These are phyloP conservation scores for Anthracocystis setariae DNA, from an alignment of 1,284 basidiomycete species.

Conservation along the genomic window DNA sequence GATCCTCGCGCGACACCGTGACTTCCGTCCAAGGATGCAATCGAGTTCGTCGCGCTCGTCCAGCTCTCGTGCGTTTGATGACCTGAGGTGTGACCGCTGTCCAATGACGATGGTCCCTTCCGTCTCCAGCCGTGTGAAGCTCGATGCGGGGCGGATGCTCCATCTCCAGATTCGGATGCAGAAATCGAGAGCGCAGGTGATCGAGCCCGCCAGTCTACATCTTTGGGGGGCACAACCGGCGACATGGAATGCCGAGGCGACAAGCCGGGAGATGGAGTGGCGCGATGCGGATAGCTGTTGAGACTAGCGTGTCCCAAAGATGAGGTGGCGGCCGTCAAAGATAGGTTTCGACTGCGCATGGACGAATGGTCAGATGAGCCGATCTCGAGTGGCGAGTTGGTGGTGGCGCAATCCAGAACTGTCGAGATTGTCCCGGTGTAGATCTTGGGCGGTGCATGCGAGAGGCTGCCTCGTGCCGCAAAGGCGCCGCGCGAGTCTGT, in stretches of 20 bases:
- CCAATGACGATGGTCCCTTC: conserved; percentile 17
- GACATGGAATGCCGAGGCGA: conserved; percentile 19
- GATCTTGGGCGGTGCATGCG: conserved; percentile 23
- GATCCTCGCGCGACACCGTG: conserved; percentile 17
- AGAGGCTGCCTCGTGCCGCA: conserved; percentile 13
- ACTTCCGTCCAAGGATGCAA: conserved; percentile 34
- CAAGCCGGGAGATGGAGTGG: conserved; percentile 17
- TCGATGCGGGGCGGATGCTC: conserved; percentile 5
- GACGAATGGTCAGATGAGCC: conserved; percentile 49
- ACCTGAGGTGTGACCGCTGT: conserved; percentile 12
- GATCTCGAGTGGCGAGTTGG: conserved; percentile 41
- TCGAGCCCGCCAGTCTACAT: conserved; percentile 26
- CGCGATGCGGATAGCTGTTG: not conserved
- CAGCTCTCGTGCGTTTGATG: conserved; percentile 43
- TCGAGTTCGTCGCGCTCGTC: conserved; percentile 30
- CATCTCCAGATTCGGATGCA: conserved; percentile 20
- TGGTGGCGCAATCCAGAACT: conserved; percentile 13
- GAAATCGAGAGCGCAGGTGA: conserved; percentile 30
- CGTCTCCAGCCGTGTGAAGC: not conserved
- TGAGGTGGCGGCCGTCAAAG: conserved; percentile 28
- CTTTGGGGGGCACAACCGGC: conserved; percentile 29
- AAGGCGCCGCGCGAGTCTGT: conserved; percentile 12
- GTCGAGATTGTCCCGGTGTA: conserved; percentile 12
- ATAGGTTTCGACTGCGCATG: conserved; percentile 26
- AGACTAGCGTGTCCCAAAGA: conserved; percentile 20